A percentile compares a stretch with the other conserved stretches of the same genome.
Conservation (phyloP, 2,329 filamentous ascomycete species). For the Orbilia blumenaviensis region DNA sequence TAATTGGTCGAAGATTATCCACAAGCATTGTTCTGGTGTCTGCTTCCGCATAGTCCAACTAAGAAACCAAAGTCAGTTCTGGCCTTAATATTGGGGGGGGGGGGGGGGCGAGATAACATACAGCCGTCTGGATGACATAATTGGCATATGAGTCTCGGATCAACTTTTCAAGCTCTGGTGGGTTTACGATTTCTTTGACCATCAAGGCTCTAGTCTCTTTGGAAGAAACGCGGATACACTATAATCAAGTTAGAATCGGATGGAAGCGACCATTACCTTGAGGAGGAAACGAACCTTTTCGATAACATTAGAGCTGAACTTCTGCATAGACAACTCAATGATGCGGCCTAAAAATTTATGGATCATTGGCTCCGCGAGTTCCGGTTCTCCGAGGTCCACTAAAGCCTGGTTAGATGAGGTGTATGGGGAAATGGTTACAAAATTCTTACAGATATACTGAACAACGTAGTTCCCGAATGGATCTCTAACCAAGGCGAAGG, state of each 20-base stretch:
- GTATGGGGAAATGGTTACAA: neutral
- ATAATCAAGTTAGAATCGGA: slow-evolving; percentile 22
- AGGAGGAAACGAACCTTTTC: slow-evolving; percentile 72
- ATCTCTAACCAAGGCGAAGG: slow-evolving; percentile 90
- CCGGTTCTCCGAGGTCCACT: slow-evolving; percentile 84
- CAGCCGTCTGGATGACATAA: slow-evolving; percentile 95
- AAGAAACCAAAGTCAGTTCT: slow-evolving; percentile 8
- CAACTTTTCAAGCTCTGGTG: slow-evolving; percentile 83
- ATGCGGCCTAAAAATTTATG: slow-evolving; percentile 78
- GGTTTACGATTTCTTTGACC: slow-evolving; percentile 79
- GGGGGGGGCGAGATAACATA: neutral
- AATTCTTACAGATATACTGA: slow-evolving; percentile 78
- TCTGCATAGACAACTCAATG: slow-evolving; percentile 83
- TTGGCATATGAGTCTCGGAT: slow-evolving; percentile 94
- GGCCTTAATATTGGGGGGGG: neutral
- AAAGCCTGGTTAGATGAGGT: neutral
- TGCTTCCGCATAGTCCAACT: slow-evolving; percentile 79
- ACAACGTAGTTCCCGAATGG: slow-evolving; percentile 99
- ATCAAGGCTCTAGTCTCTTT: slow-evolving; percentile 78
- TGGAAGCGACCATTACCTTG: slow-evolving; percentile 50
- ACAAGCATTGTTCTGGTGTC: slow-evolving; percentile 78
- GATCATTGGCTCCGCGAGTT: slow-evolving; percentile 89
- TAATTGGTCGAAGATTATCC: slow-evolving; percentile 82
- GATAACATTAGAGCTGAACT: slow-evolving; percentile 99
- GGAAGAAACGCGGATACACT: slow-evolving; percentile 82